Evolutionary conservation across 2,329 filamentous ascomycete species (phyloP).

Genomic region (Phyllosticta ampelicida): DNA sequence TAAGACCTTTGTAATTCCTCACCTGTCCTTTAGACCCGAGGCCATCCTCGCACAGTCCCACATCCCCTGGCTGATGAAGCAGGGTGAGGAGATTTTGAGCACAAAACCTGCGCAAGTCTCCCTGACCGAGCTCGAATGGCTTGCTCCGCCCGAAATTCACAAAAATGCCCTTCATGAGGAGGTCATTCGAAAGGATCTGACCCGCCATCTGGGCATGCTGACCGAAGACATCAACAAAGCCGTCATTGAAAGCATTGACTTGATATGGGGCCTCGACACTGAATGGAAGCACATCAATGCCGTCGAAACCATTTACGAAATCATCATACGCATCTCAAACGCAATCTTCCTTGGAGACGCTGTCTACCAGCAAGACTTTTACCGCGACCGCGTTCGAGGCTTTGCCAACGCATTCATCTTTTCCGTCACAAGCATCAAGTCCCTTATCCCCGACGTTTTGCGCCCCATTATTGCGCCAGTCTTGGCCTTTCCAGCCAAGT

Average conservation of each 20-base stretch:
- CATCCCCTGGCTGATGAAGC: slow-evolving; percentile 6
- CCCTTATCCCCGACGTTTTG: not conserved
- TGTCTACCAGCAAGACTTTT: not conserved
- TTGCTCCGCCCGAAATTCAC: not conserved
- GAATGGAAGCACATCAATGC: not conserved
- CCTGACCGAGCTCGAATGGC: not conserved
- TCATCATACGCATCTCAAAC: not conserved
- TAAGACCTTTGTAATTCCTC: slow-evolving; percentile 1
- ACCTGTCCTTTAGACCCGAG: not conserved
- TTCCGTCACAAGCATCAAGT: not conserved
- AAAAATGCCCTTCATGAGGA: slow-evolving; percentile 2
- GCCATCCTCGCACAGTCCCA: not conserved
- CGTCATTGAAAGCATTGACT: not conserved
- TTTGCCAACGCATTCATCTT: not conserved
- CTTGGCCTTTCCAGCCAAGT: slow-evolving; percentile 6
- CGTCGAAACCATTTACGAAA: not conserved
- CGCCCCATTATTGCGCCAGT: slow-evolving; percentile 2
- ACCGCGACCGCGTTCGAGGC: not conserved
- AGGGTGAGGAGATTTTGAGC: slow-evolving; percentile 4
- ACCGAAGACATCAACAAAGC: slow-evolving; percentile 5
- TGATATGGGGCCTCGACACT: slow-evolving; percentile 1
- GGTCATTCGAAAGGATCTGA: slow-evolving; percentile 3
- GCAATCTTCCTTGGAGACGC: slow-evolving; percentile 2
- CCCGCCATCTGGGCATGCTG: slow-evolving; percentile 2
- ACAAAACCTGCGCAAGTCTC: slow-evolving; percentile 2